Percentiles rank a stretch among this genome's conserved stretches.
Conservation (phyloP, 75 land plant species). For the Larix kaempferi region DNA sequence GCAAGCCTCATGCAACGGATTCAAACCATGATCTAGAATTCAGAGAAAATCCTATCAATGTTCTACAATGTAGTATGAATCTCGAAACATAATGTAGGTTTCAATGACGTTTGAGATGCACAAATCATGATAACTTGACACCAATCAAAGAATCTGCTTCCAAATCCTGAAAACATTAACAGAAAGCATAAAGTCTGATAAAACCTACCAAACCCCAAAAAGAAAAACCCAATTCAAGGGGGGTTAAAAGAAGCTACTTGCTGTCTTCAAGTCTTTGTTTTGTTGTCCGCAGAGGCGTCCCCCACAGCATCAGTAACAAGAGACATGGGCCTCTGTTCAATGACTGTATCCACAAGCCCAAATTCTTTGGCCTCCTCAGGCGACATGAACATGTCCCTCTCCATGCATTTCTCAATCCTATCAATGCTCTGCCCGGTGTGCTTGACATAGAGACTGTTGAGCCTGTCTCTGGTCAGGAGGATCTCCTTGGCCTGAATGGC, state of each 20-base stretch:
- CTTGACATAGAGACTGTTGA: conserved; percentile 30
- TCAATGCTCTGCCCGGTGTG: conserved; percentile 36
- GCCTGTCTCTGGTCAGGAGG: conserved; percentile 31
- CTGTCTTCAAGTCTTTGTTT: neutral
- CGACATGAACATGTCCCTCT: conserved; percentile 49
- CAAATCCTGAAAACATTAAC: neutral
- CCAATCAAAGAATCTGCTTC: too few species aligned
- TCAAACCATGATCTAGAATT: neutral
- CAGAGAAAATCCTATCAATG: too few species aligned
- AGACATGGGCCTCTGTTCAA: conserved; percentile 32
- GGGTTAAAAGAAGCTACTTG: neutral
- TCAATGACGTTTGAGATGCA: too few species aligned
- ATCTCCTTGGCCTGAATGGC: conserved; percentile 52
- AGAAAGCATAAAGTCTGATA: neutral
- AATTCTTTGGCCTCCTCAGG: conserved; percentile 45
- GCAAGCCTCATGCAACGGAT: neutral
- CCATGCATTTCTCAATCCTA: conserved; percentile 41
- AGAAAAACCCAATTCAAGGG: neutral
- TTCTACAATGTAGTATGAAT: too few species aligned
- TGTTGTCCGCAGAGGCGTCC: neutral
- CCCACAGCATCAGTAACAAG: conserved; percentile 31
- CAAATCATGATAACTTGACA: too few species aligned
- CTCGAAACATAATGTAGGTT: too few species aligned
- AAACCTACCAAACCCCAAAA: neutral
- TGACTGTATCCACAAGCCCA: conserved; percentile 43